Percentiles rank a stretch among this genome's conserved stretches.
Conservation (phyloP, 495 filamentous ascomycete genomes). For the Tuber aestivum region DNA sequence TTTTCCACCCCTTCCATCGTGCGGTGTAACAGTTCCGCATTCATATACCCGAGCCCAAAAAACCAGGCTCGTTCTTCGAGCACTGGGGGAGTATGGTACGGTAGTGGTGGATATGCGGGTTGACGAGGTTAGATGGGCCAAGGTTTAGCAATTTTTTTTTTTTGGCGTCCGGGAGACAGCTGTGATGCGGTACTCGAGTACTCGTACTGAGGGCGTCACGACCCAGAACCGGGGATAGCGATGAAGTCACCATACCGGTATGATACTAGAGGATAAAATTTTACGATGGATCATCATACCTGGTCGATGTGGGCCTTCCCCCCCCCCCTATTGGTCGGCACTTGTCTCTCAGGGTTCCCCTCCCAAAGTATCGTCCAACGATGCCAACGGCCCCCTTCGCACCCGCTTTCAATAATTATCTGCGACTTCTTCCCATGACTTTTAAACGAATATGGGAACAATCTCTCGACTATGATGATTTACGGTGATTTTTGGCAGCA, state of each 20-base stretch:
- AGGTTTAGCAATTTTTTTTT: not conserved
- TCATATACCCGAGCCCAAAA: too few relatives aligned
- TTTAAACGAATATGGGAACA: not conserved
- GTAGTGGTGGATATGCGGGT: not conserved
- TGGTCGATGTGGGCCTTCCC: not conserved
- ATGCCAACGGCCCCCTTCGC: too few relatives aligned
- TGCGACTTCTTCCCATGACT: not conserved
- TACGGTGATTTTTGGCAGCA: not conserved
- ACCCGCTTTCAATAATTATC: not conserved
- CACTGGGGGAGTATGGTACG: too few relatives aligned
- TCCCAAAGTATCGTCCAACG: too few relatives aligned
- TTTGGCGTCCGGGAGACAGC: not conserved
- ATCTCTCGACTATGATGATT: not conserved
- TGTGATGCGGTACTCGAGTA: not conserved
- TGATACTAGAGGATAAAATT: too few relatives aligned
- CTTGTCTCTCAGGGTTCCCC: not conserved
- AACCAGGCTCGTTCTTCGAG: too few relatives aligned
- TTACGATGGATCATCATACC: not conserved
- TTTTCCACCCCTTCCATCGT: not conserved
- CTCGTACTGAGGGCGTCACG: not conserved
- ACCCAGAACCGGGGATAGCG: not conserved
- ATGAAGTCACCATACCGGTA: not conserved
- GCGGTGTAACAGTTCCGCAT: too few relatives aligned
- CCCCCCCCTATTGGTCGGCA: not conserved
- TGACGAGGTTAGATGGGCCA: not conserved